A percentile compares a stretch with the other conserved stretches of the same genome.
phyloP scores from a whole-genome alignment of 768 basidiomycete species.

The Lactifluus subvellereus region DNA sequence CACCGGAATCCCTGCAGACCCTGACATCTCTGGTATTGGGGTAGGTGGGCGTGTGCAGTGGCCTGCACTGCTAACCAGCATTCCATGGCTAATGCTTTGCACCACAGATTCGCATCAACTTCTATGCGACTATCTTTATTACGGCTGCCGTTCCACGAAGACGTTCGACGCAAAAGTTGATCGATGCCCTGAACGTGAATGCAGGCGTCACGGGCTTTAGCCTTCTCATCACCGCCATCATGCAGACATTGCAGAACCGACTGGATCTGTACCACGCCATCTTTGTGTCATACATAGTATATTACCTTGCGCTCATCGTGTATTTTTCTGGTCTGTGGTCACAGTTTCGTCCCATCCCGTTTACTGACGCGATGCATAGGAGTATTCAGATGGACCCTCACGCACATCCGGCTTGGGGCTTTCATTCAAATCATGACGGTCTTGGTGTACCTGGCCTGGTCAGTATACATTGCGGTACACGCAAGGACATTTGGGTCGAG shows the following conservation, averaged over 20 bases:
- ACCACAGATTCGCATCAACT: background rate
- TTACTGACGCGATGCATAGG: background rate
- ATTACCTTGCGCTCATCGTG: background rate
- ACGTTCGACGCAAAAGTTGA: background rate
- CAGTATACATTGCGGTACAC: background rate
- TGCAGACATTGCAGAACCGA: background rate
- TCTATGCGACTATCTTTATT: background rate
- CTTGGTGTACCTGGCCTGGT: background rate
- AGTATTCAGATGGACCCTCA: background rate
- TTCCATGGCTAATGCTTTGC: background rate
- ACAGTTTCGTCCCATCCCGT: background rate
- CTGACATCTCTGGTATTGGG: constrained; percentile 1
- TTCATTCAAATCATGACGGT: background rate
- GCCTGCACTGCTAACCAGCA: background rate
- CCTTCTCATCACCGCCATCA: background rate
- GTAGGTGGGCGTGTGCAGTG: background rate
- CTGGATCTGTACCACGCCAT: constrained; percentile 3
- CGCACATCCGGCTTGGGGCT: background rate
- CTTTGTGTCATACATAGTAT: background rate
- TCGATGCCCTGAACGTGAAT: background rate
- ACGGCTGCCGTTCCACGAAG: background rate
- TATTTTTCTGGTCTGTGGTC: background rate
- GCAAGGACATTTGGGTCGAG: background rate
- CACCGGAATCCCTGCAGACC: background rate
- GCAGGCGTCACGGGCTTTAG: background rate